Evolutionary conservation across 495 filamentous ascomycete species (phyloP).

Genomic region (Aspergillus cavernicola): DNA sequence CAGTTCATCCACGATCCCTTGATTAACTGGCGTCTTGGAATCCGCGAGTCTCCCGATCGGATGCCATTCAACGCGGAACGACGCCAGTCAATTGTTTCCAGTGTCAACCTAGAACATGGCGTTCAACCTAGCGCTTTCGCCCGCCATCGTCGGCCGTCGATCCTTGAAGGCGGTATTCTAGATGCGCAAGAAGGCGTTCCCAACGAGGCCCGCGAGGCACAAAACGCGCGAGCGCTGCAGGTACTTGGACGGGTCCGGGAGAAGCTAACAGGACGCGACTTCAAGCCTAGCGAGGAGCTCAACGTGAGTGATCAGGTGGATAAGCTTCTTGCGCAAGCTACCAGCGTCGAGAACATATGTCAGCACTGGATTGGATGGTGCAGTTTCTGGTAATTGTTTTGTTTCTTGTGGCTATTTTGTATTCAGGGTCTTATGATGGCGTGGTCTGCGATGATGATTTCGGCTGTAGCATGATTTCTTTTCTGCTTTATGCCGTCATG

Average conservation of each 20-base stretch:
- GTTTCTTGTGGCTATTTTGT: slow-evolving; percentile 16
- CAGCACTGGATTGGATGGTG: slow-evolving; percentile 99
- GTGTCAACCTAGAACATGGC: slow-evolving; percentile 52
- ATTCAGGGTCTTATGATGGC: slow-evolving; percentile 16
- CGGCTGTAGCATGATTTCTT: slow-evolving; percentile 7
- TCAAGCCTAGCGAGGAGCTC: slow-evolving; percentile 68
- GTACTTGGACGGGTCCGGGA: slow-evolving; percentile 89
- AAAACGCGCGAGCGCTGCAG: slow-evolving; percentile 89
- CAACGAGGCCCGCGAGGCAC: slow-evolving; percentile 63
- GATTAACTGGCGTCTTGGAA: slow-evolving; percentile 92
- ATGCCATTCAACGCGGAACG: slow-evolving; percentile 80
- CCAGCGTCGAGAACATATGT: slow-evolving; percentile 94
- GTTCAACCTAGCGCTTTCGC: slow-evolving; percentile 45
- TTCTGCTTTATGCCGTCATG: slow-evolving; percentile 1
- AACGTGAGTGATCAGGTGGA: slow-evolving; percentile 87
- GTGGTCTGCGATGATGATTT: slow-evolving; percentile 17
- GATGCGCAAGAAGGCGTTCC: slow-evolving; percentile 49
- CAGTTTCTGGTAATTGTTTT: slow-evolving; percentile 69
- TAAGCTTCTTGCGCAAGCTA: slow-evolving; percentile 89
- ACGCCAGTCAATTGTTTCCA: slow-evolving; percentile 67
- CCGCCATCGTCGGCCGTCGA: slow-evolving; percentile 45
- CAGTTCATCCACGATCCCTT: slow-evolving; percentile 97
- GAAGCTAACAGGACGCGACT: slow-evolving; percentile 79
- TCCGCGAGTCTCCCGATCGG: slow-evolving; percentile 74
- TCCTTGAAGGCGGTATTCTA: slow-evolving; percentile 49